Evolutionary conservation across 768 basidiomycete species (phyloP).

Genomic region (Leccinum ochraceum): DNA sequence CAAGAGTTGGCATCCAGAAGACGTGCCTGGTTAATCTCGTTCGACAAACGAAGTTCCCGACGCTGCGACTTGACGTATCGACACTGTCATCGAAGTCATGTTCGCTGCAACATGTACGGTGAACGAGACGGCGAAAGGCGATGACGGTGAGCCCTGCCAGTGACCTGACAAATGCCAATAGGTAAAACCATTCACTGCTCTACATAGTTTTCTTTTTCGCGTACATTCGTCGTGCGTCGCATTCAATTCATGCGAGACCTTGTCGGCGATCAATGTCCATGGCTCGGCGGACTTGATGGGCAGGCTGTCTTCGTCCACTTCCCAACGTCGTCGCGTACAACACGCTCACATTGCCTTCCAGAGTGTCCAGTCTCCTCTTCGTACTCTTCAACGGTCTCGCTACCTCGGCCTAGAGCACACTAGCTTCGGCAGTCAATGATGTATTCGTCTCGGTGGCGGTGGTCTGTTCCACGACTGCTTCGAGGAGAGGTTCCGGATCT

Average conservation of each 20-base stretch:
- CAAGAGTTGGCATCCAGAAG: too few species aligned
- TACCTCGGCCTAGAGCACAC: conserved; percentile 74
- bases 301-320: not conserved
- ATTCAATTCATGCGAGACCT: conserved; percentile 86
- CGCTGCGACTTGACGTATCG: conserved; percentile 93
- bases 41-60: conserved; percentile 84
- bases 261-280: too few species aligned
- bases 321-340: not conserved
- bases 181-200: conserved; percentile 63
- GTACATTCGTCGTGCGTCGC: conserved; percentile 96
- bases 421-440: conserved; percentile 59
- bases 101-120: conserved; percentile 53
- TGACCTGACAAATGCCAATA: not conserved
- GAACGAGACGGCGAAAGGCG: not conserved
- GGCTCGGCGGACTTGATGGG: conserved; percentile 8
- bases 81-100: conserved; percentile 66
- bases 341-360: conserved; percentile 77
- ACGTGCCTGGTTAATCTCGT: too few species aligned
- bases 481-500: conserved; percentile 94
- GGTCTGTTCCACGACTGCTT: conserved; percentile 95
- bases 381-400: conserved; percentile 61
- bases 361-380: conserved; percentile 74
- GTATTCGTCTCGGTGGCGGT: conserved; percentile 57
- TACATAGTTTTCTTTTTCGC: conserved; percentile 74
- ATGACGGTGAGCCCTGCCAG: not conserved